These are phyloP conservation scores for Lecanicillium sp. DNA, from an alignment of 2,329 filamentous ascomycete genomes.

Conservation along the genomic window DNA sequence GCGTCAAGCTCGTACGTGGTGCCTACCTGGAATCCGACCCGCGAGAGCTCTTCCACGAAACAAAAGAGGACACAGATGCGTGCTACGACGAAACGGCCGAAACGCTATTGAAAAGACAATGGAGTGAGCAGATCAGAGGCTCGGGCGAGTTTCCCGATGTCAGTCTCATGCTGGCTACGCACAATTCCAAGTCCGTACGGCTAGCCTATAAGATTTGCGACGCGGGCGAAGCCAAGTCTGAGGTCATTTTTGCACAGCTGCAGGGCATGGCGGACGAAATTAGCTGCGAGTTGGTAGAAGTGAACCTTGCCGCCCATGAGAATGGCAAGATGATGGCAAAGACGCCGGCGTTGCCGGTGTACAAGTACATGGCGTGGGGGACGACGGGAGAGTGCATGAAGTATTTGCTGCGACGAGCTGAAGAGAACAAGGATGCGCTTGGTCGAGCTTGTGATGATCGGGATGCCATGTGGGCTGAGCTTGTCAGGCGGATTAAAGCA, in stretches of 20 bases:
- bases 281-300: slow-evolving; percentile 50
- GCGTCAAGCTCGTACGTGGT: slow-evolving; percentile 68
- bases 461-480: slow-evolving; percentile 53
- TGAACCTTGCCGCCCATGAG: slow-evolving; percentile 16
- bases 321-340: neutral
- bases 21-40: slow-evolving; percentile 67
- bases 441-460: slow-evolving; percentile 52
- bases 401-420: slow-evolving; percentile 55
- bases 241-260: slow-evolving; percentile 54
- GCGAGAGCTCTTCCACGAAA: slow-evolving; percentile 61
- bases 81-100: slow-evolving; percentile 66
- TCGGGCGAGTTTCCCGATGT: slow-evolving; percentile 44
- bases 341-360: slow-evolving; percentile 45
- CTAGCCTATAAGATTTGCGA: slow-evolving; percentile 44
- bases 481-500: slow-evolving; percentile 44
- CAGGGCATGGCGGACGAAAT: slow-evolving; percentile 96
- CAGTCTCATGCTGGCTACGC: slow-evolving; percentile 67
- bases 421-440: slow-evolving; percentile 68
- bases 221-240: slow-evolving; percentile 29
- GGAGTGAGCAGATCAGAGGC: slow-evolving; percentile 25
- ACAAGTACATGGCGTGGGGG: slow-evolving; percentile 66
- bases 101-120: slow-evolving; percentile 53
- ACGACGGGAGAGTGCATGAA: slow-evolving; percentile 75
- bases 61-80: slow-evolving; percentile 60
- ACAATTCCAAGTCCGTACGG: slow-evolving; percentile 68